Base-by-base conservation (phyloP, 2,329 filamentous ascomycete species). In the Mycosphaerella arachidis region DNA sequence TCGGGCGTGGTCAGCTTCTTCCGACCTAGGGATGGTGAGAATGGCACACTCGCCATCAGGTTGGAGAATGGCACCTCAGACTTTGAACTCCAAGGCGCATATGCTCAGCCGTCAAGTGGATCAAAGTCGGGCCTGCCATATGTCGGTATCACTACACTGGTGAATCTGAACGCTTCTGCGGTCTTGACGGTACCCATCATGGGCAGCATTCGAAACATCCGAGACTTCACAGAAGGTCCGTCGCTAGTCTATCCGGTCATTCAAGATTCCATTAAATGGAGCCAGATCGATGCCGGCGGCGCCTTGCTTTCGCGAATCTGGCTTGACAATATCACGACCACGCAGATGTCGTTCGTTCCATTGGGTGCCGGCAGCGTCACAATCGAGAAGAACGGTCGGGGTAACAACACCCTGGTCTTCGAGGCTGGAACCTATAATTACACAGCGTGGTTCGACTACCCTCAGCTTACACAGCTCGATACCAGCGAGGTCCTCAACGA, bases 281-380 rank as follows among this genome's bases (percentile, higher is more conserved):
- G 74, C 0, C 61, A 68, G 7, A 68, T 74, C 4, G 70, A 74
- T 1, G 72, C 74, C 12, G 79, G 79, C 2, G 79, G 79, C 1
- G 79, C 79, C 0, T 70, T 76, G 2, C 69, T 87, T 3, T 78
- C 76, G 6, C 77, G 85, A 4, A 71, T 81, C 0, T 88, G 86
- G 86, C 76, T 88, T 0, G 86, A 88, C 66, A 85, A 85, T 59
- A 73, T 79, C 1, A 88, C 86, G 0, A 82, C 80, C 0, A 84
- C 82, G 0, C 79, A 74, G 0, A 70, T 88, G 1, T 77, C 73
- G 2, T 79, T 87, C 48, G 71, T 73, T 1, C 77, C 79, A 0
- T 66, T 66, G 6, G 61, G 70, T 12, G 63, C 65, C 27, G 64
- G 68, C n/a, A 64, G 70, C 1, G 74, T 81, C 12, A 70, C 68